These are phyloP conservation scores for Penicillium sp. DNA, from an alignment of 2,329 filamentous ascomycete species.

Conservation along the genomic window DNA sequence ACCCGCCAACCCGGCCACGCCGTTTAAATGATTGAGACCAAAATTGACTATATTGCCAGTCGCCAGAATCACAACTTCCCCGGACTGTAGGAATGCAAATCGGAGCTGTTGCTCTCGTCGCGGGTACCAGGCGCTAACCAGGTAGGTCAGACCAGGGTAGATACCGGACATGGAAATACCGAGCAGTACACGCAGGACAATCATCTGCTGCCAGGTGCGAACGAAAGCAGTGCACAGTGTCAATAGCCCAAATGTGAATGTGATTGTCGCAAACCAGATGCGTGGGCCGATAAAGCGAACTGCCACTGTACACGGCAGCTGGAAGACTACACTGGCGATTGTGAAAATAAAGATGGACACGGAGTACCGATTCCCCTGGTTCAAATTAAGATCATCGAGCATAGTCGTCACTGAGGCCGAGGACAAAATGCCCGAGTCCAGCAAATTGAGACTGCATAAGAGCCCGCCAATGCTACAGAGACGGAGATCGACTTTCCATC, in stretches of 20 bases:
- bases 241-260: conserved; percentile 61
- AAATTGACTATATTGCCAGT: conserved; percentile 68
- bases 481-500: conserved; percentile 64
- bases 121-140: conserved; percentile 59
- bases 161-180: conserved; percentile 59
- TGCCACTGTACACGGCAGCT: conserved; percentile 66
- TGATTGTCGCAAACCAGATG: conserved; percentile 60
- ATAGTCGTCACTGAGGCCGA: conserved; percentile 68
- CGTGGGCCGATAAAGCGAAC: conserved; percentile 65
- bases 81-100: conserved; percentile 63
- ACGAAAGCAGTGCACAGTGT: conserved; percentile 69
- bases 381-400: conserved; percentile 60
- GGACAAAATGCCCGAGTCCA: conserved; percentile 68
- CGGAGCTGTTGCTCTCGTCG: conserved; percentile 64
- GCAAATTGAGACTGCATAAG: conserved; percentile 66
- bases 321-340: conserved; percentile 64
- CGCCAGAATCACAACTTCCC: conserved; percentile 63
- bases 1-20: conserved; percentile 55
- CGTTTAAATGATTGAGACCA: conserved; percentile 63
- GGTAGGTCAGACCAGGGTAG: conserved; percentile 46
- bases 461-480: conserved; percentile 69
- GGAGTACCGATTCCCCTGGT: conserved; percentile 63
- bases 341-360: conserved; percentile 73
- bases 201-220: conserved; percentile 67
- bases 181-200: conserved; percentile 62